These are phyloP conservation scores for Fraxinus xanthoxyloides DNA, from an alignment of 305 asterid species.

Conservation along the genomic window DNA sequence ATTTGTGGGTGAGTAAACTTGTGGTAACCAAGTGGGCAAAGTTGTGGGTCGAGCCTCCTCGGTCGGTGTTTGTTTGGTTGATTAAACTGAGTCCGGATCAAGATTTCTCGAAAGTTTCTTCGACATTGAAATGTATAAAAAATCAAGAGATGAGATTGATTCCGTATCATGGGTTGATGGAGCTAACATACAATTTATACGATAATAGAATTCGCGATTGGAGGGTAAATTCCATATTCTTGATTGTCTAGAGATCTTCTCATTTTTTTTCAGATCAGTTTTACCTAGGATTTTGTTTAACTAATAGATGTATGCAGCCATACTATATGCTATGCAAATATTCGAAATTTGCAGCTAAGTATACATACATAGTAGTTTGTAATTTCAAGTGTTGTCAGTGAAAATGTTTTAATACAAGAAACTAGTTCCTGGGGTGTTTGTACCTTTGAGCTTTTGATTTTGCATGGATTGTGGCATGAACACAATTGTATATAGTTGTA, in stretches of 20 bases:
- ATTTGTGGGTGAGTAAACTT: no score
- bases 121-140: slow-evolving; percentile 65
- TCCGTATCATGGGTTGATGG: slow-evolving; percentile 77
- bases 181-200: neutral
- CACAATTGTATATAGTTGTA: neutral
- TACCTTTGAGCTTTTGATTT: neutral
- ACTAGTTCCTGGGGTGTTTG: neutral
- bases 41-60: no score
- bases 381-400: neutral
- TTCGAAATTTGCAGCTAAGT: neutral
- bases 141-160: slow-evolving; percentile 87
- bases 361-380: neutral
- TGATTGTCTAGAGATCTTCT: neutral
- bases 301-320: neutral
- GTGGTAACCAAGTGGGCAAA: no score
- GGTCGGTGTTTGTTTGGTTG: no score
- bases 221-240: neutral
- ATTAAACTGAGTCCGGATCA: no score
- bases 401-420: neutral
- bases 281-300: neutral
- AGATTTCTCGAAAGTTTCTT: no score
- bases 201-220: neutral
- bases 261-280: neutral
- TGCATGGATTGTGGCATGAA: no score
- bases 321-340: neutral